Evolutionary conservation across 2,329 filamentous ascomycete species (phyloP).

Genomic region (Aspergillus glaucus): DNA sequence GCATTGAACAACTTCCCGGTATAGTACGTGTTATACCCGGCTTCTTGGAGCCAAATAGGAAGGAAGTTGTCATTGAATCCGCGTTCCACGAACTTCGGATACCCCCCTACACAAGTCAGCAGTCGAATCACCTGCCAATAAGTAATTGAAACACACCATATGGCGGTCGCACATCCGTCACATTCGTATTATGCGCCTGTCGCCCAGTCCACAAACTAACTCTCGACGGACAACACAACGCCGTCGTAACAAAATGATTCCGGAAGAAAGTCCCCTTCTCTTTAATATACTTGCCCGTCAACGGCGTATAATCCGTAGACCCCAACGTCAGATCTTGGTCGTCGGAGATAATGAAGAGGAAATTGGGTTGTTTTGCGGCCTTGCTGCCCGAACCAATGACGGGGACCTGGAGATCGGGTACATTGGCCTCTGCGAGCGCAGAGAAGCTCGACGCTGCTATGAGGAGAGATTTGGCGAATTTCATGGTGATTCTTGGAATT

Average conservation of each 20-base stretch:
- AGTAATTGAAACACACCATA: slow-evolving; percentile 36
- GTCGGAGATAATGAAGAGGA: slow-evolving; percentile 62
- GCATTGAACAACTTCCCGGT: slow-evolving; percentile 49
- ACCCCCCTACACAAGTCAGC: slow-evolving; percentile 25
- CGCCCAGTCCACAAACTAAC: slow-evolving; percentile 61
- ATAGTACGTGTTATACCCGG: slow-evolving; percentile 47
- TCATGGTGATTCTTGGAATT: neutral
- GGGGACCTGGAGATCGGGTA: slow-evolving; percentile 5
- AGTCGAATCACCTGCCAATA: neutral
- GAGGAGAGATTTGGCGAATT: slow-evolving; percentile 6
- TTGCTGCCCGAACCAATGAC: neutral
- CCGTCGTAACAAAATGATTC: slow-evolving; percentile 61
- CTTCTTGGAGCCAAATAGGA: slow-evolving; percentile 44
- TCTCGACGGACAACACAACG: slow-evolving; percentile 62
- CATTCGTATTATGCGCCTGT: slow-evolving; percentile 64
- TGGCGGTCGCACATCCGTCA: slow-evolving; percentile 53
- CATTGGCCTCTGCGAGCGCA: slow-evolving; percentile 7
- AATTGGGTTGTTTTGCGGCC: slow-evolving; percentile 41
- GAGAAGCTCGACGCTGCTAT: slow-evolving; percentile 39
- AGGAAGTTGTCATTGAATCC: slow-evolving; percentile 47
- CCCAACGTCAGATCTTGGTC: slow-evolving; percentile 60
- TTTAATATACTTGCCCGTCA: slow-evolving; percentile 50
- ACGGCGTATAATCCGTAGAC: slow-evolving; percentile 57
- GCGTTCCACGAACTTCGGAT: slow-evolving; percentile 47
- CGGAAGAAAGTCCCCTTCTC: slow-evolving; percentile 54